phyloP scores from a whole-genome alignment of 768 basidiomycete genomes.

The Podaxis pistillaris region DNA sequence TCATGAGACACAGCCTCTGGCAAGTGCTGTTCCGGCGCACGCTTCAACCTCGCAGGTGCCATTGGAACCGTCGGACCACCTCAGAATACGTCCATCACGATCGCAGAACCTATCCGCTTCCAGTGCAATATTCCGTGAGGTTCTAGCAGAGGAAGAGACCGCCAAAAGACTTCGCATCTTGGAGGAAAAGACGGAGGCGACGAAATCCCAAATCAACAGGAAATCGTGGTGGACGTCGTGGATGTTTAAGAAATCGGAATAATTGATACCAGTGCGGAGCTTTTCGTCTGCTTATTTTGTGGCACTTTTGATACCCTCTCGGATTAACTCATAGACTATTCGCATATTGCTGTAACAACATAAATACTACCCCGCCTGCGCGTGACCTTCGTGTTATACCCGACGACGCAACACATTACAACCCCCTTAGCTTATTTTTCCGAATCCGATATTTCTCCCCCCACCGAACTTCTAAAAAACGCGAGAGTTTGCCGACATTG shows the following conservation, averaged over 20 bases:
- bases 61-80: conserved; percentile 21
- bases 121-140: conserved; percentile 65
- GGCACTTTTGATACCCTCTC: conserved; percentile 33
- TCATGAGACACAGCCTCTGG: conserved; percentile 45
- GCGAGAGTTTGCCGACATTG: conserved; percentile 34
- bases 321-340: conserved; percentile 34
- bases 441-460: conserved; percentile 37
- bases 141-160: conserved; percentile 66
- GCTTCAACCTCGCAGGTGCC: conserved; percentile 37
- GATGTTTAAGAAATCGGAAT: conserved; percentile 52
- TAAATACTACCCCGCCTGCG: conserved; percentile 6
- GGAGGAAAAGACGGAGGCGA: conserved; percentile 53
- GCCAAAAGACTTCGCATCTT: conserved; percentile 52
- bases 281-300: conserved; percentile 22
- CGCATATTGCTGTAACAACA: conserved; percentile 11
- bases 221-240: conserved; percentile 66
- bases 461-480: conserved; percentile 23
- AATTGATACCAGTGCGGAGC: conserved; percentile 22
- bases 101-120: conserved; percentile 50
- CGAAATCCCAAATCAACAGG: conserved; percentile 35
- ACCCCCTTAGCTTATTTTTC: conserved; percentile 24
- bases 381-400: conserved; percentile 10
- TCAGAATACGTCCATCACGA: conserved; percentile 20
- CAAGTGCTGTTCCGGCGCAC: conserved; percentile 37
- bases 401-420: conserved; percentile 12